Conservation (phyloP, 2,329 filamentous ascomycete species). For the Trichoderma atrobrunneum region DNA sequence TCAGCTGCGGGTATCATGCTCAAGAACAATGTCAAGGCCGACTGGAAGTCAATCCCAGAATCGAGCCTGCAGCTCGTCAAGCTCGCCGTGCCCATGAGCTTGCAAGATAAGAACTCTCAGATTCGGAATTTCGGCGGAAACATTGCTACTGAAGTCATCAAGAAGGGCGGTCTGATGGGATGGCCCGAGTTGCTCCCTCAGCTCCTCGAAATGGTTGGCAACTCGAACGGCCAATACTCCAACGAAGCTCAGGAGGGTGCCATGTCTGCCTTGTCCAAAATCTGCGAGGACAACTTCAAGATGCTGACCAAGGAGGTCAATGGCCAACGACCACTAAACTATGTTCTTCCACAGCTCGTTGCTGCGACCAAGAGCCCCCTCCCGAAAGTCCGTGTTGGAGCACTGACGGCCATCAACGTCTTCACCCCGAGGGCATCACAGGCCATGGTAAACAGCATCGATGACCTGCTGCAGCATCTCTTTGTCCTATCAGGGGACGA, state of each 20-base stretch:
- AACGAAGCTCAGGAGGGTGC: constrained; percentile 82
- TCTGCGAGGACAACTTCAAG: constrained; percentile 93
- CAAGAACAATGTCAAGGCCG: constrained; percentile 83
- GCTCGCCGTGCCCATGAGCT: constrained; percentile 69
- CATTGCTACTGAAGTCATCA: constrained; percentile 89
- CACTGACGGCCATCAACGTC: constrained; percentile 83
- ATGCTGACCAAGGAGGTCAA: constrained; percentile 83
- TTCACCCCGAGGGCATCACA: constrained; percentile 85
- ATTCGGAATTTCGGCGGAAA: constrained; percentile 89
- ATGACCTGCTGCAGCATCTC: constrained; percentile 76
- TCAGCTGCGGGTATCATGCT: constrained; percentile 90
- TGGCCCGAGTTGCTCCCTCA: constrained; percentile 91
- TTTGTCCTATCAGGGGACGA: constrained; percentile 77
- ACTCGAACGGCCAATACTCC: constrained; percentile 65
- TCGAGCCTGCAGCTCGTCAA: constrained; percentile 74
- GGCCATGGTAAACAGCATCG: constrained; percentile 75
- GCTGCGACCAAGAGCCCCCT: constrained; percentile 76
- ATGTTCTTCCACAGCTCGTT: constrained; percentile 87
- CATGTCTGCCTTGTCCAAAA: constrained; percentile 89
- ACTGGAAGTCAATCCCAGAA: constrained; percentile 73
- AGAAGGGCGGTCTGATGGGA: constrained; percentile 76
- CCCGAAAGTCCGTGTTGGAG: constrained; percentile 73
- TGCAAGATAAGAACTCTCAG: constrained; percentile 78
- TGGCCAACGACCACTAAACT: constrained; percentile 81
- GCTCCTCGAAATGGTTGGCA: constrained; percentile 73